Evolutionary conservation across 139 green algal genomes (phyloP).

Genomic region (Diplosphaera chodatii): DNA sequence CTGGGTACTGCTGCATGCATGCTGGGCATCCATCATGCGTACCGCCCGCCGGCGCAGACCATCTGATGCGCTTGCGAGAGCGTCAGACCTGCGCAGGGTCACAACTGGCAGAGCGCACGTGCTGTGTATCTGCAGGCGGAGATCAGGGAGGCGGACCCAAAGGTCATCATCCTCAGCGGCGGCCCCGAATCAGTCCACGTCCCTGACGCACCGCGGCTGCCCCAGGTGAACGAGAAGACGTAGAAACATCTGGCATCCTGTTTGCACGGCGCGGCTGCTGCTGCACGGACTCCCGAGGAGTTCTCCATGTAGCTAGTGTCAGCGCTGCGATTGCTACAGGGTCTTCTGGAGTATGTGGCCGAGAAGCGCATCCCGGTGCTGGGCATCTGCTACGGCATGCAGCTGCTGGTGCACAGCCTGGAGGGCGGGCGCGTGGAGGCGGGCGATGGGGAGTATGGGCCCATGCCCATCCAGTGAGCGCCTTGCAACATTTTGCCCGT

Average conservation of each 20-base stretch:
- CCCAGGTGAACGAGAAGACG: conserved; percentile 47
- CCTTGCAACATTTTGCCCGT: too few relatives aligned
- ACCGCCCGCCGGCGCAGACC: too few relatives aligned
- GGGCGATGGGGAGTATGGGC: conserved; percentile 90
- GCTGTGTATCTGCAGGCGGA: conserved; percentile 48
- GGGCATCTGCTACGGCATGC: conserved; percentile 92
- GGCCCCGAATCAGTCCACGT: conserved; percentile 95
- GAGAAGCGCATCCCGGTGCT: conserved; percentile 75
- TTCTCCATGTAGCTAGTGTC: too few relatives aligned
- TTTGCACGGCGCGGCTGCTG: conserved; percentile 75
- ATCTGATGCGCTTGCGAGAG: too few relatives aligned
- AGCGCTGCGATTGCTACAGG: too few relatives aligned
- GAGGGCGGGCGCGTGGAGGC: not conserved
- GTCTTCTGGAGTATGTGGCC: conserved; percentile 74
- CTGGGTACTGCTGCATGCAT: too few relatives aligned
- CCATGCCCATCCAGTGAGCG: conserved; percentile 74
- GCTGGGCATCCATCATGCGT: too few relatives aligned
- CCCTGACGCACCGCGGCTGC: conserved; percentile 75
- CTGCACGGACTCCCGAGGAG: conserved; percentile 28
- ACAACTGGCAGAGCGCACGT: not conserved
- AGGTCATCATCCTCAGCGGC: conserved; percentile 88
- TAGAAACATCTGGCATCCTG: conserved; percentile 94
- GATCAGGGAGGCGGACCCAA: conserved; percentile 70
- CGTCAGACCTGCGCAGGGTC: too few relatives aligned
- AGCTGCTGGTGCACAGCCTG: conserved; percentile 38